Base-by-base conservation (phyloP, 768 basidiomycete genomes). In the Nidula microcarpa region DNA sequence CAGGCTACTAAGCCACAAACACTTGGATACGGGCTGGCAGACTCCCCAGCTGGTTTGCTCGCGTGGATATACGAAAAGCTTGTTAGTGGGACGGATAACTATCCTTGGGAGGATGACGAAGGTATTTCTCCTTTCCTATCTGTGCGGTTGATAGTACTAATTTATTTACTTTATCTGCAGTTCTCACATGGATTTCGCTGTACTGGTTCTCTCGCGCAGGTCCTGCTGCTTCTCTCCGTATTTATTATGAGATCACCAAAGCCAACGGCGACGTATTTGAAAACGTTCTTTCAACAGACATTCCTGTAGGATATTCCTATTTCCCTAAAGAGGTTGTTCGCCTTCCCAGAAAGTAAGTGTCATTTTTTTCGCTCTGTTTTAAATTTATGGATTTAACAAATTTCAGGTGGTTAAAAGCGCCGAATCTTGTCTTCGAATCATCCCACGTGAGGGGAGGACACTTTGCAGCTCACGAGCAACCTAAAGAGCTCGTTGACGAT, bases 161-260 rank as follows among this genome's bases (percentile, higher is more conserved):
- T 61, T 3, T 53, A 57, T 18, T 10, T 46, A 10, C 23, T 46
- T 18, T 52, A 58, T 37, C 53, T n/a, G 37, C 52, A 84, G 82
- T 83, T 5, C 56, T 85, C 17, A 82, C 79, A 0, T 85, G 82
- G 82, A 64, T 83, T 23, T 82, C 81, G 0, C 68, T 83, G 5
- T 83, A 79, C 59, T 78, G 74, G 73, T 83, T 84, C 65, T 84
- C 83, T 2, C 72, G 74, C 7, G 74, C 78, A 0, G 82, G 84
- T 0, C 84, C 85, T 4, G 72, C 80, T 1, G 81, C 85, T 1
- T 79, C 84, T 0, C 14, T 76, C 5, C 70, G 83, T 6, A 82
- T 85, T 32, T 87, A 86, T 63, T 85, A 78, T 58, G 85, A 86
- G 57, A 54, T 60, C 34, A 53, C 47, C 32, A 65, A 64, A 33